phyloP scores from a whole-genome alignment of 768 basidiomycete genomes.

The Lentinus brumalis region DNA sequence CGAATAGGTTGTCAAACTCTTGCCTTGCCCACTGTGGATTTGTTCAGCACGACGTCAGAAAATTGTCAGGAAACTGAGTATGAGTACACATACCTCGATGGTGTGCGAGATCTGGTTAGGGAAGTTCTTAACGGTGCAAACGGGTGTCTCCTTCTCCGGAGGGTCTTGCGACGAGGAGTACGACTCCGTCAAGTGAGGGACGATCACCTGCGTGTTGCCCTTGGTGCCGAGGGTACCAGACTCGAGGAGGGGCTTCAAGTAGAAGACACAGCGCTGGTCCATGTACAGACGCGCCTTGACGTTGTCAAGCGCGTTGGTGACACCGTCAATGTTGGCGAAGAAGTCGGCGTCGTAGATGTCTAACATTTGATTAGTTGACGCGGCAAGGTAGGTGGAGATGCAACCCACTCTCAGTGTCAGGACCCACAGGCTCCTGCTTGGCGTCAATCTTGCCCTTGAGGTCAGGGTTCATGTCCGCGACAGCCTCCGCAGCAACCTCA shows the following conservation, averaged over 20 bases:
- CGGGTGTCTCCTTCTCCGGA: constrained; percentile 95
- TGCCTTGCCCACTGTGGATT: constrained; percentile 81
- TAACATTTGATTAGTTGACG: constrained; percentile 35
- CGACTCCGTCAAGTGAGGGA: constrained; percentile 93
- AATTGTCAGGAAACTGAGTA: background rate
- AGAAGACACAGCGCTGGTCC: constrained; percentile 98
- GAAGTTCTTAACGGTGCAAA: constrained; percentile 98
- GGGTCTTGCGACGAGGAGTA: constrained; percentile 99
- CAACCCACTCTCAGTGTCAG: constrained; percentile 85
- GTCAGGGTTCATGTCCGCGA: constrained; percentile 94
- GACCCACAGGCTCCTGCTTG: constrained; percentile 92
- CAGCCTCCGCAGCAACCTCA: constrained; percentile 89
- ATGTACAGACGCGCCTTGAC: constrained; percentile 97
- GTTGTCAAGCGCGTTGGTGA: constrained; percentile 98
- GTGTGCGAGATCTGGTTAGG: constrained; percentile 98
- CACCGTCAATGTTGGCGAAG: constrained; percentile 85
- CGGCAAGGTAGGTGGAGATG: background rate
- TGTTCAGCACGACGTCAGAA: constrained; percentile 4
- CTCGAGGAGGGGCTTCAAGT: constrained; percentile 92
- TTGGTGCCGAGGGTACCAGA: constrained; percentile 98
- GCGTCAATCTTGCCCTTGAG: constrained; percentile 82
- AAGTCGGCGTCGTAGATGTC: constrained; percentile 88
- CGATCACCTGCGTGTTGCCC: constrained; percentile 94
- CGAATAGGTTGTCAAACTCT: constrained; percentile 90
- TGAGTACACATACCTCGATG: constrained; percentile 70